phyloP scores from a whole-genome alignment of 257 asterid species.

The Cordia subcordata region DNA sequence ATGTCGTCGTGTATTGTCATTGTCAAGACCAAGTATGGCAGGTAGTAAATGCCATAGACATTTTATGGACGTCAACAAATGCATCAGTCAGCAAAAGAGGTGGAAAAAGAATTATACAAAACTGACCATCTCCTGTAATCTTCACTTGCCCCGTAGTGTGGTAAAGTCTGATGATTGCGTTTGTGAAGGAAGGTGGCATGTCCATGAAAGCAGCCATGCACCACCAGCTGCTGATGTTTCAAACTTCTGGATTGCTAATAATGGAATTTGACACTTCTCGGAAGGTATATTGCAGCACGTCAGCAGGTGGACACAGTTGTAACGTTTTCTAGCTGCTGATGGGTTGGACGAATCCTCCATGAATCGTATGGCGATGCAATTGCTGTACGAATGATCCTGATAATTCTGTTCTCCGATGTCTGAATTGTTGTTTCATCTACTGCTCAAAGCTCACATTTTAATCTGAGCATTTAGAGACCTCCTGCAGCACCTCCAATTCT shows the following conservation, averaged over 20 bases:
- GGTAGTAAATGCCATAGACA: too few species aligned
- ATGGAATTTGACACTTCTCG: not conserved
- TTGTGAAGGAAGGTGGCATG: not conserved
- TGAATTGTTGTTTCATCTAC: not conserved
- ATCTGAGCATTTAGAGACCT: not conserved
- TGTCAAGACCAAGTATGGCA: too few species aligned
- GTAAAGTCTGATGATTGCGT: not conserved
- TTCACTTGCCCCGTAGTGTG: not conserved
- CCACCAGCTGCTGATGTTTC: too few species aligned
- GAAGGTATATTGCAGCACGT: not conserved
- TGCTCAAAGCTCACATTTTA: not conserved
- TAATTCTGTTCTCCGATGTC: not conserved
- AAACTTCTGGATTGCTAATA: not conserved
- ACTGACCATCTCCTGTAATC: too few species aligned
- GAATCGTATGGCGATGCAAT: too few species aligned
- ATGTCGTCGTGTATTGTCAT: too few species aligned
- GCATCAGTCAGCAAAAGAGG: too few species aligned
- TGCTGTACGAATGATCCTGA: too few species aligned
- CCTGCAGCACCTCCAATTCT: not conserved
- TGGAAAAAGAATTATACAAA: too few species aligned
- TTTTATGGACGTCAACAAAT: too few species aligned
- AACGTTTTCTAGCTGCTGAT: not conserved
- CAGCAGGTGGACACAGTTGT: not conserved
- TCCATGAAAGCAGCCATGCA: not conserved
- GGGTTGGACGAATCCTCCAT: not conserved